Percentiles rank a stretch among this genome's conserved stretches.
Evolutionary conservation across 1,284 basidiomycete genomes (phyloP).

Genomic region (Paramarasmius palmivorus): DNA sequence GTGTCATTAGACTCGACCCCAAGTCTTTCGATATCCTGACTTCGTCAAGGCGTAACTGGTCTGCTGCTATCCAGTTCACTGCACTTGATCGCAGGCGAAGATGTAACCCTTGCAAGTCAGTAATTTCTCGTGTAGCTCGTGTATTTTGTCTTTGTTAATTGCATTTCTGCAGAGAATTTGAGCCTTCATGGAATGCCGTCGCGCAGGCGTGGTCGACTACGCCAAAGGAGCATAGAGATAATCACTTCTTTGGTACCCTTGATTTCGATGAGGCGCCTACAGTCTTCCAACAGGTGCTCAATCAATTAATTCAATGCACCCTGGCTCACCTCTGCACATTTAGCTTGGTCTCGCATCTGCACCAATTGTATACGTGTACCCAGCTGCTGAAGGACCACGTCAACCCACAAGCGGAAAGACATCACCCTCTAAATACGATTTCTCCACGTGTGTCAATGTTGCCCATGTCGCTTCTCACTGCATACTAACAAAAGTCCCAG

Average conservation of each 20-base stretch:
- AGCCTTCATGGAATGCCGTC: conserved; percentile 77
- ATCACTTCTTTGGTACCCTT: conserved; percentile 89
- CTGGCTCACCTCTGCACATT: conserved; percentile 1
- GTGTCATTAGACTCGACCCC: conserved; percentile 79
- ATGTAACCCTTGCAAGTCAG: conserved; percentile 79
- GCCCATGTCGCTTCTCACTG: conserved; percentile 5
- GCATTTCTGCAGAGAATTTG: conserved; percentile 66
- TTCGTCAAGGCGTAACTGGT: conserved; percentile 78
- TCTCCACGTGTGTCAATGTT: conserved; percentile 54
- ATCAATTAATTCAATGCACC: neutral
- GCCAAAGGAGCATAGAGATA: conserved; percentile 60
- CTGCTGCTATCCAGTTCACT: conserved; percentile 81
- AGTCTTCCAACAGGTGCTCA: conserved; percentile 77
- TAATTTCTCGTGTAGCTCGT: conserved; percentile 1
- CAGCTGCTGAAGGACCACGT: conserved; percentile 71
- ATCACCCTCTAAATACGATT: conserved; percentile 74
- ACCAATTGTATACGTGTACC: conserved; percentile 80
- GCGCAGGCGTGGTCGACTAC: conserved; percentile 78
- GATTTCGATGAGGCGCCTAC: conserved; percentile 80
- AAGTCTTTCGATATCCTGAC: conserved; percentile 77
- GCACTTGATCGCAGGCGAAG: conserved; percentile 79
- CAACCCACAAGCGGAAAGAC: conserved; percentile 51
- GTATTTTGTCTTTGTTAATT: conserved; percentile 1
- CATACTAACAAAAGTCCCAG: conserved; percentile 39
- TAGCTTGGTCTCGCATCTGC: conserved; percentile 75